Conservation (phyloP, 2,329 filamentous ascomycete genomes). For the Cercospora zeina region DNA sequence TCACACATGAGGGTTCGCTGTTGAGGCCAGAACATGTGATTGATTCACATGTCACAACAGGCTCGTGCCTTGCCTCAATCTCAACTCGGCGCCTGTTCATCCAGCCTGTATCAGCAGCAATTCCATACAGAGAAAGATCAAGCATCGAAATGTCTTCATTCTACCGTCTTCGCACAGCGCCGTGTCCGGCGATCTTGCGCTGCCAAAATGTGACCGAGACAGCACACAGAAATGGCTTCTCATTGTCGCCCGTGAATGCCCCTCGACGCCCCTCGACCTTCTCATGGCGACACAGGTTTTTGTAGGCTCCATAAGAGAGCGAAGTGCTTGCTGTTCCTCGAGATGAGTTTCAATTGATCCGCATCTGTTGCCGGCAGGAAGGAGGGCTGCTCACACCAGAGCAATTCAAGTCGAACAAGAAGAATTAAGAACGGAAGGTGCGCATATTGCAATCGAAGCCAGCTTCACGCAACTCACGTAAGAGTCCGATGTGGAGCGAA, state of each 20-base stretch:
- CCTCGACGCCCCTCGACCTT: background rate
- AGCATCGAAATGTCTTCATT: background rate
- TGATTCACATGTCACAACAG: background rate
- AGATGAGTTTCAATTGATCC: background rate
- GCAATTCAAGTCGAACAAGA: background rate
- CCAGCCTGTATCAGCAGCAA: background rate
- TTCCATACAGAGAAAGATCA: background rate
- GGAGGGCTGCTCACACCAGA: background rate
- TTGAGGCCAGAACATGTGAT: background rate
- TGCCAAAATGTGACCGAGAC: background rate
- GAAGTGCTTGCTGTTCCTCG: background rate
- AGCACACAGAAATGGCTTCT: background rate
- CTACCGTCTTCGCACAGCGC: no score
- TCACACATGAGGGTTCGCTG: background rate
- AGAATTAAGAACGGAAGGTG: background rate
- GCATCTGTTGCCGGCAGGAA: background rate
- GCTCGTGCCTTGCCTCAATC: background rate
- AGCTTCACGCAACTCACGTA: background rate
- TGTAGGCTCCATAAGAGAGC: background rate
- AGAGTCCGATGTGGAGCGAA: background rate
- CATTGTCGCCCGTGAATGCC: background rate
- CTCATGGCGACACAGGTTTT: background rate
- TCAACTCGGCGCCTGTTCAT: background rate
- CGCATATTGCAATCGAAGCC: background rate
- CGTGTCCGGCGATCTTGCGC: no score